phyloP scores from a whole-genome alignment of 306 rosid species.

The Senna tora region DNA sequence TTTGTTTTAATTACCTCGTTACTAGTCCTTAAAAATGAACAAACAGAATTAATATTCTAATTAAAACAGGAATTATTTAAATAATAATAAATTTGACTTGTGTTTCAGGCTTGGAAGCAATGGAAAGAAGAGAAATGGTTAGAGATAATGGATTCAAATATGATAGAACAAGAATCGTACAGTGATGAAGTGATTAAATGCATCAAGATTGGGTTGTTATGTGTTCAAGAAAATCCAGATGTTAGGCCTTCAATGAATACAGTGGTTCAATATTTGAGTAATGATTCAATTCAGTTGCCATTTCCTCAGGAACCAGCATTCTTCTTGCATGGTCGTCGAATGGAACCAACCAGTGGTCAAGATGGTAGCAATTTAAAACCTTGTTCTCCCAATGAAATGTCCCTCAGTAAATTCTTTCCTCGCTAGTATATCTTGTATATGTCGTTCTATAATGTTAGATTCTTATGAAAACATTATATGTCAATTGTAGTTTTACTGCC shows the following conservation, averaged over 20 bases:
- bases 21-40: too few relatives aligned
- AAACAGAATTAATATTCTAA: background rate
- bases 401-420: background rate
- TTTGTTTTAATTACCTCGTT: too few relatives aligned
- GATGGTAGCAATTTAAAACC: background rate
- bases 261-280: background rate
- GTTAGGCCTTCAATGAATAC: background rate
- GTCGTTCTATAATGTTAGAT: too few relatives aligned
- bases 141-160: background rate
- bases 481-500: too few relatives aligned
- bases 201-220: conserved; percentile 2
- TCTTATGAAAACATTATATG: too few relatives aligned
- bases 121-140: background rate
- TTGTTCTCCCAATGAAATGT: background rate
- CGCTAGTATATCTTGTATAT: background rate
- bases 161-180: background rate
- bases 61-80: too few relatives aligned
- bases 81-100: background rate
- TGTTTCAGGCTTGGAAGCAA: background rate
- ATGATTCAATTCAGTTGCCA: background rate
- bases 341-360: background rate
- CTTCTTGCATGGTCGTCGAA: background rate
- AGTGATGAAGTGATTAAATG: background rate
- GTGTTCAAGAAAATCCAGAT: conserved; percentile 2
- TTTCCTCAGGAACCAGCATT: background rate